Conservation (phyloP, 495 filamentous ascomycete genomes). For the Ascodesmis nigricans region DNA sequence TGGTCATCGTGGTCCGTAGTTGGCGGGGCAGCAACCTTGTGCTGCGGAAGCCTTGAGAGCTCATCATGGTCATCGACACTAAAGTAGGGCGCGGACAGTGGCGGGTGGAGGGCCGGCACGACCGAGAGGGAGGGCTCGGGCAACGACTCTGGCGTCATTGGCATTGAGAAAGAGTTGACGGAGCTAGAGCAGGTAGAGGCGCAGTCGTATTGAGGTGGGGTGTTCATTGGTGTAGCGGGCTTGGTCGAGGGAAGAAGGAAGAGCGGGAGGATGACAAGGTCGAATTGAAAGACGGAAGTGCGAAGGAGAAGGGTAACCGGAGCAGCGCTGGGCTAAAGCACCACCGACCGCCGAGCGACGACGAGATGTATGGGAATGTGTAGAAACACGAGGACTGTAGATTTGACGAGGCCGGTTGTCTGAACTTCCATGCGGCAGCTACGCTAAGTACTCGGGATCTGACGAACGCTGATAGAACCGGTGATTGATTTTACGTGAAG, state of each 20-base stretch:
- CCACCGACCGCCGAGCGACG: neutral
- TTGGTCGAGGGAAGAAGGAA: neutral
- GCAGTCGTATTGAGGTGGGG: conserved; percentile 20
- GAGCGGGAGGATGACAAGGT: neutral
- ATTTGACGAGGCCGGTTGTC: too few relatives aligned
- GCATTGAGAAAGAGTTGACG: conserved; percentile 17
- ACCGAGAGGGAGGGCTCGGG: conserved; percentile 14
- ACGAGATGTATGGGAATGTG: conserved; percentile 12
- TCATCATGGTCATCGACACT: too few relatives aligned
- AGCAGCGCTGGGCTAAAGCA: neutral
- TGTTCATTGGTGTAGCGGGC: conserved; percentile 18
- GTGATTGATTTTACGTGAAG: too few relatives aligned
- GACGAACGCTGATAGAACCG: too few relatives aligned
- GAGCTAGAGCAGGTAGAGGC: conserved; percentile 22
- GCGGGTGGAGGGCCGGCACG: conserved; percentile 18
- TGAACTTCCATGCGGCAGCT: too few relatives aligned
- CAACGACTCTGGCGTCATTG: conserved; percentile 21
- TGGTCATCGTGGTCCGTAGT: conserved; percentile 5
- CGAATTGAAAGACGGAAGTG: neutral
- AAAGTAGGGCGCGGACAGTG: conserved; percentile 6
- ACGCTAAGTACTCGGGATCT: too few relatives aligned
- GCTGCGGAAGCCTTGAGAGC: too few relatives aligned
- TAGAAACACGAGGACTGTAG: too few relatives aligned
- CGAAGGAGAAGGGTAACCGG: neutral
- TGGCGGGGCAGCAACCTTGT: too few relatives aligned